These are phyloP conservation scores for Hymenoscyphus infarciens DNA, from an alignment of 2,329 filamentous ascomycete species.

Conservation along the genomic window DNA sequence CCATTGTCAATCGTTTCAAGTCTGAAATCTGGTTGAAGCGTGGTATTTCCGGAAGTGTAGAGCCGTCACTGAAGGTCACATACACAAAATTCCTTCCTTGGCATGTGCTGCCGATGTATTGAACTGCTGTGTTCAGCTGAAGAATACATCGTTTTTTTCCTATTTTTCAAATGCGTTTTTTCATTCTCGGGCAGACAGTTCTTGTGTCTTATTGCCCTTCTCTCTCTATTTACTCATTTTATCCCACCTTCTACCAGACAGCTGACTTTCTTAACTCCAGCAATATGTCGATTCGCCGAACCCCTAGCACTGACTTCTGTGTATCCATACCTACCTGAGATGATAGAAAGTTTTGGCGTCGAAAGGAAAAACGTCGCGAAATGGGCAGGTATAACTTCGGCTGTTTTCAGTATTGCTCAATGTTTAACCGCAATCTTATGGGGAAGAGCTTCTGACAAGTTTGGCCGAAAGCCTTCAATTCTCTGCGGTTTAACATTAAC, in stretches of 20 bases:
- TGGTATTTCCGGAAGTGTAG: background rate
- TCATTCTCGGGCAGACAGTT: background rate
- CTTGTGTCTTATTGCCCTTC: background rate
- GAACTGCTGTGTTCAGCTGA: background rate
- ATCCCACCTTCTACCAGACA: background rate
- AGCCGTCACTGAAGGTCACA: background rate
- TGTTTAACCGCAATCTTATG: slow-evolving; percentile 69
- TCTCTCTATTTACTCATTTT: background rate
- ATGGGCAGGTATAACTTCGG: slow-evolving; percentile 74
- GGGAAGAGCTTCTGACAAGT: slow-evolving; percentile 72
- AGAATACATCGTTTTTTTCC: background rate
- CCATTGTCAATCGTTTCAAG: background rate
- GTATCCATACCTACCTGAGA: slow-evolving; percentile 59
- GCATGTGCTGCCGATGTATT: background rate
- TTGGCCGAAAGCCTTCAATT: slow-evolving; percentile 81
- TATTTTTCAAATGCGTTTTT: too few relatives aligned
- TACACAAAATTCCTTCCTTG: background rate
- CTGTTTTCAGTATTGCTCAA: slow-evolving; percentile 69
- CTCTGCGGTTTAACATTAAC: slow-evolving; percentile 70
- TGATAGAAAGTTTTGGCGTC: slow-evolving; percentile 77
- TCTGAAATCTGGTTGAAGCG: background rate
- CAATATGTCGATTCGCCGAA: slow-evolving; percentile 75
- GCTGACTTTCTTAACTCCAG: slow-evolving; percentile 41
- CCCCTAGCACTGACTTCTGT: slow-evolving; percentile 61
- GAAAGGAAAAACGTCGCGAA: slow-evolving; percentile 68